Conservation (phyloP, 192 early-diverging fungal genomes). For the Backusella sp. region DNA sequence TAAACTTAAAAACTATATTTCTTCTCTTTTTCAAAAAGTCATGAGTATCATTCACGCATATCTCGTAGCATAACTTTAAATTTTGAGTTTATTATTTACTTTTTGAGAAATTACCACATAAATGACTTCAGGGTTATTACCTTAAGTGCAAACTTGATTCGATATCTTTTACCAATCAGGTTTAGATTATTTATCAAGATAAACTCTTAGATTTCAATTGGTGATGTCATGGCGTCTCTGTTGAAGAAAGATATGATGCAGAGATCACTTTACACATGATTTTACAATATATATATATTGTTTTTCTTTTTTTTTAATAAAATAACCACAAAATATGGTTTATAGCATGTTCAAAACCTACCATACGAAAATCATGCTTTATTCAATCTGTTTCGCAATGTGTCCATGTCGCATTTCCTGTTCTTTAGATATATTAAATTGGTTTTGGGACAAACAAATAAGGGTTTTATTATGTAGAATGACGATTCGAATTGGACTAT, state of each 20-base stretch:
- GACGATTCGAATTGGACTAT: too few species aligned
- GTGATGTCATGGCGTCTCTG: neutral
- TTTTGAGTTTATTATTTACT: neutral
- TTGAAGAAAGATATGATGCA: neutral
- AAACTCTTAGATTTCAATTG: neutral
- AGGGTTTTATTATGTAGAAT: too few species aligned
- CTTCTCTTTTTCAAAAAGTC: too few species aligned
- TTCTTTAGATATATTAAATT: too few species aligned
- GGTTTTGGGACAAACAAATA: too few species aligned
- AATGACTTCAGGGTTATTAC: neutral
- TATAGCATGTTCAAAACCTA: neutral
- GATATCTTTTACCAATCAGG: slow-evolving; percentile 1
- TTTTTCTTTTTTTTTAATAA: neutral
- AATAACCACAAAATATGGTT: neutral
- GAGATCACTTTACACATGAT: neutral
- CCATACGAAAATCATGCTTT: neutral
- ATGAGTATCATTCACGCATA: neutral
- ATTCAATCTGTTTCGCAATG: neutral
- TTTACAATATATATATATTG: neutral
- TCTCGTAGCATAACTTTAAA: neutral
- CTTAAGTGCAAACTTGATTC: neutral
- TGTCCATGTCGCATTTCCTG: too few species aligned
- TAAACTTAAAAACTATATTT: too few species aligned
- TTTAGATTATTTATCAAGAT: neutral
- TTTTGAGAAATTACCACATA: neutral